Conservation (phyloP, 1,284 basidiomycete species). For the Xerocomus tenax region DNA sequence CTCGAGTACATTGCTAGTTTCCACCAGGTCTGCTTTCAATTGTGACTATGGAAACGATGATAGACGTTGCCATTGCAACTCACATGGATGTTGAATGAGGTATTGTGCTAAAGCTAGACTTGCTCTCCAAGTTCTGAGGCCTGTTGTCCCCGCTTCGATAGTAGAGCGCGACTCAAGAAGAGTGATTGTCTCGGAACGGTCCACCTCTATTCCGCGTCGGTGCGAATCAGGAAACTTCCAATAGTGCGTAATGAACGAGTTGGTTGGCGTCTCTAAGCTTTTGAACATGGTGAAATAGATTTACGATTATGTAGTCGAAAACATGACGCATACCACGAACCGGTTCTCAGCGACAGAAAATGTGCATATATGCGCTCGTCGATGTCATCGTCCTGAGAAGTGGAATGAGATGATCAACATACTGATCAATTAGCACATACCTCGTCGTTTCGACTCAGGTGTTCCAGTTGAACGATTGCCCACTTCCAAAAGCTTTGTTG, state of each 20-base stretch:
- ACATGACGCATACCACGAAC: conserved; percentile 13
- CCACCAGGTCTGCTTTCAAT: conserved; percentile 41
- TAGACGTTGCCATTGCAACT: conserved; percentile 6
- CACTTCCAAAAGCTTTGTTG: conserved; percentile 66
- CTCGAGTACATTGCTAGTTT: conserved; percentile 49
- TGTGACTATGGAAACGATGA: neutral
- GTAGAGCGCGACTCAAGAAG: conserved; percentile 63
- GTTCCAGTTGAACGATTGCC: conserved; percentile 49
- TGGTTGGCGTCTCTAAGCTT: conserved; percentile 33
- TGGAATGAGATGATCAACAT: conserved; percentile 4
- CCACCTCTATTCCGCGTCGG: neutral
- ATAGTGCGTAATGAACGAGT: conserved; percentile 59
- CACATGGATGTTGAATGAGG: conserved; percentile 50
- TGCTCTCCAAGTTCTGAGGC: conserved; percentile 67
- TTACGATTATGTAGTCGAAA: conserved; percentile 21
- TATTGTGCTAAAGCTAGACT: conserved; percentile 59
- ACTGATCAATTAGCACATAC: conserved; percentile 23
- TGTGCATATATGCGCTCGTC: conserved; percentile 55
- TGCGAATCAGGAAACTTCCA: conserved; percentile 33
- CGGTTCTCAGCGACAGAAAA: conserved; percentile 42
- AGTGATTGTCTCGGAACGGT: conserved; percentile 40
- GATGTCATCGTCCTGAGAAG: conserved; percentile 48
- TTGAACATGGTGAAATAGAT: conserved; percentile 1
- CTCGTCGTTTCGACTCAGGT: conserved; percentile 33
- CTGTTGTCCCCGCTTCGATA: conserved; percentile 68